Percentiles rank a stretch among this genome's conserved stretches.
phyloP scores from a whole-genome alignment of 2,329 filamentous ascomycete genomes.

The Endocalyx cinctus region DNA sequence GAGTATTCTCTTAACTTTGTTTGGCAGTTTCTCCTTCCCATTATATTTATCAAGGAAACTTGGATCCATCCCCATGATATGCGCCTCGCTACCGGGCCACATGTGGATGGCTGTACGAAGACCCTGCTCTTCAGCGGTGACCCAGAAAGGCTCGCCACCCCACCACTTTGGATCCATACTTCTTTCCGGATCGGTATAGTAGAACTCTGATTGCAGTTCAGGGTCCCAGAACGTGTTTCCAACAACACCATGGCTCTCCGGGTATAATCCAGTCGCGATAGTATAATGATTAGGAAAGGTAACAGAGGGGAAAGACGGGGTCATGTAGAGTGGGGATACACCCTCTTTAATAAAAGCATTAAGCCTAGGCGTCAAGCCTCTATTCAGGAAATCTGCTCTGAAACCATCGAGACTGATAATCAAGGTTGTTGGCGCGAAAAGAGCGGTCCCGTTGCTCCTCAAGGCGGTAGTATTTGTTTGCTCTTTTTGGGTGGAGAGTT shows the following conservation, averaged over 20 bases:
- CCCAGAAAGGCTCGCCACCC: constrained; percentile 91
- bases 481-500: constrained; percentile 46
- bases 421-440: constrained; percentile 88
- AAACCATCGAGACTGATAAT: constrained; percentile 94
- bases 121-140: constrained; percentile 79
- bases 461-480: constrained; percentile 28
- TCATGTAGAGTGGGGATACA: constrained; percentile 88
- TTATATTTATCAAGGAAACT: constrained; percentile 83
- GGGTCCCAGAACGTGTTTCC: constrained; percentile 96
- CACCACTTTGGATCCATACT: constrained; percentile 91
- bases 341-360: constrained; percentile 75
- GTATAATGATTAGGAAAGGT: constrained; percentile 98
- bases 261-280: constrained; percentile 84
- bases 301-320: constrained; percentile 89
- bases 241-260: constrained; percentile 88
- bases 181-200: constrained; percentile 70
- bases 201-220: constrained; percentile 70
- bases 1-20: constrained; percentile 76
- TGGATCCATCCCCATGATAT: constrained; percentile 70
- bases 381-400: constrained; percentile 84
- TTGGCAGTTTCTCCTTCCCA: constrained; percentile 64
- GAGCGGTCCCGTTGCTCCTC: constrained; percentile 76
- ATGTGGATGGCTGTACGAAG: constrained; percentile 84
- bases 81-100: constrained; percentile 96
- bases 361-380: constrained; percentile 77